Evolutionary conservation across 1,284 basidiomycete genomes (phyloP), one percentile per base, ranked within the genome.

Genomic region (Cystobasidium slooffiae): DNA sequence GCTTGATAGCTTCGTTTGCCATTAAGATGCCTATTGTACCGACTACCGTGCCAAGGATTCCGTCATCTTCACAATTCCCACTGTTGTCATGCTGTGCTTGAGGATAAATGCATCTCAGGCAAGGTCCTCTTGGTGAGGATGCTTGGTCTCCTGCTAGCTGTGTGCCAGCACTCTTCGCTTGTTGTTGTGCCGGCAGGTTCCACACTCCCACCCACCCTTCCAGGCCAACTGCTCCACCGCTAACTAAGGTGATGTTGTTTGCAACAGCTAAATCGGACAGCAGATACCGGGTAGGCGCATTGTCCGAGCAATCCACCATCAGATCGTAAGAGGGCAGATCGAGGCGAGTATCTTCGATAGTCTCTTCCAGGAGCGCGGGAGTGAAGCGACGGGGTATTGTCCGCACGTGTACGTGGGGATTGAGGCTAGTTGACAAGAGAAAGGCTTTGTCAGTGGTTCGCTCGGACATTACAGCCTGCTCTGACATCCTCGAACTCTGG

Each of bases 221-320:
- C 74, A 89, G 90, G 64, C 91, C 88, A 79, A 98, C 92, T 0
- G 96, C 96, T 0, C 95, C 97, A 3, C 94, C 97, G 70, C 91
- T 93, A 44, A 99, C 90, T 41, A 99, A 88, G 3, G 93, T 91
- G 61, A 89, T 89, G 6, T 84, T 83, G 2, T 93, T 86, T 0
- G 84, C 83, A 53, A 93, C 92, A n/a, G 91, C 88, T 0, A 89
- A 88, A 81, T 98, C 96, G n/a, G 92, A 94, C 73, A 99, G 86
- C 7, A 99, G 87, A 82, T 99, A 99, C 3, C 97, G 90, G 0
- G 93, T 95, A 3, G 90, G 88, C 1, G 91, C 89, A 76, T 97
- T 96, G 83, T 99, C 96, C 1, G 94, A 97, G 84, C 96, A 98
- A 84, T 99, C 97, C 16, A 99, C 85, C 61, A 98, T 87, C 53